Conservation (phyloP, 768 basidiomycete genomes). For the Boletus barrowsii region DNA sequence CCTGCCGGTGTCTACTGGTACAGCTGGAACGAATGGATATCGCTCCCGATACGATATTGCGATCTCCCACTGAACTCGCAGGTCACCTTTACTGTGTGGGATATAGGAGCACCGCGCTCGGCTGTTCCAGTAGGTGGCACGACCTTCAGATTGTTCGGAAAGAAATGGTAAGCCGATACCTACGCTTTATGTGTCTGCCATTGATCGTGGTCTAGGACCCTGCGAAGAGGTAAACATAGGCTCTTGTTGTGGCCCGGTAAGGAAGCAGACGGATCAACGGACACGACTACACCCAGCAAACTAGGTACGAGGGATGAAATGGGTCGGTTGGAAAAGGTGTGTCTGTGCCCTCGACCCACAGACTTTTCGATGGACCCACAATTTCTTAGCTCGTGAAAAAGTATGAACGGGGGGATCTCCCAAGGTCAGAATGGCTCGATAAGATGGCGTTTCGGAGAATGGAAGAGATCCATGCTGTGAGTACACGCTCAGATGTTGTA, state of each 20-base stretch:
- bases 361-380: not conserved
- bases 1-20: not conserved
- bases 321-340: conserved; percentile 89
- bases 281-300: conserved; percentile 88
- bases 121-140: conserved; percentile 87
- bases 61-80: conserved; percentile 89
- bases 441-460: conserved; percentile 91
- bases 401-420: conserved; percentile 90
- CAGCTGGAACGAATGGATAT: conserved; percentile 96
- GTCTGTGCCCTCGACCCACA: not conserved
- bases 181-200: not conserved
- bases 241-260: conserved; percentile 77
- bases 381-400: conserved; percentile 78
- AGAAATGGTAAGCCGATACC: conserved; percentile 68
- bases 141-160: conserved; percentile 86
- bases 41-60: conserved; percentile 88
- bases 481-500: conserved; percentile 20
- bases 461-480: conserved; percentile 89
- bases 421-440: conserved; percentile 95
- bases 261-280: conserved; percentile 82
- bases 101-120: conserved; percentile 79
- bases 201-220: conserved; percentile 51
- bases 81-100: conserved; percentile 93
- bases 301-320: conserved; percentile 81
- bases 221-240: conserved; percentile 89